Conservation (phyloP, 1,284 basidiomycete genomes). For the Melanopsichium pennsylvanicum region DNA sequence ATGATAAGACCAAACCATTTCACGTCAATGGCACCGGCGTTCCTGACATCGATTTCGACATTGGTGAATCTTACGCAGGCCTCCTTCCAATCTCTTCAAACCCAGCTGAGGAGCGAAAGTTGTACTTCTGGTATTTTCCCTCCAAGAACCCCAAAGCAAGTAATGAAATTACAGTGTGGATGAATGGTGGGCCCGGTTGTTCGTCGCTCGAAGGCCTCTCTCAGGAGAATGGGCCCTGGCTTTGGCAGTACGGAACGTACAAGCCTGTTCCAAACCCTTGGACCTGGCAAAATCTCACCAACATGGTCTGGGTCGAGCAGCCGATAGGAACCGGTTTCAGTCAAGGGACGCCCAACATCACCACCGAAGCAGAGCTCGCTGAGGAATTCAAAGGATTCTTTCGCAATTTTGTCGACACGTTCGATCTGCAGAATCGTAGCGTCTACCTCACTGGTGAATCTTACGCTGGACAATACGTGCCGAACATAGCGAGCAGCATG, state of each 20-base stretch:
- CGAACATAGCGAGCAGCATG: slow-evolving; percentile 74
- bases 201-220: slow-evolving; percentile 79
- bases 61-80: slow-evolving; percentile 55
- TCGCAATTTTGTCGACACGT: slow-evolving; percentile 50
- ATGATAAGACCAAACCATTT: slow-evolving; percentile 31
- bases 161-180: slow-evolving; percentile 76
- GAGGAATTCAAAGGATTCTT: slow-evolving; percentile 64
- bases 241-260: slow-evolving; percentile 75
- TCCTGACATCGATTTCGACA: slow-evolving; percentile 48
- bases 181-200: slow-evolving; percentile 73
- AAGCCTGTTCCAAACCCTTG: slow-evolving; percentile 75
- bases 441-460: slow-evolving; percentile 68
- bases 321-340: slow-evolving; percentile 84
- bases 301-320: slow-evolving; percentile 82
- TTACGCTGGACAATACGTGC: slow-evolving; percentile 98
- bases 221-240: slow-evolving; percentile 80
- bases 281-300: slow-evolving; percentile 79
- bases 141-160: slow-evolving; percentile 75
- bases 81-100: slow-evolving; percentile 43
- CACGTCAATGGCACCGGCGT: slow-evolving; percentile 36
- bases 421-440: slow-evolving; percentile 46
- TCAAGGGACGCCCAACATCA: slow-evolving; percentile 75
- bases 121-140: slow-evolving; percentile 88
- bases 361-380: slow-evolving; percentile 63
- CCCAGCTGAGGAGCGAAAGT: slow-evolving; percentile 66